Evolutionary conservation across 2,329 filamentous ascomycete species (phyloP).

Genomic region (Colletotrichum chlorophyti): DNA sequence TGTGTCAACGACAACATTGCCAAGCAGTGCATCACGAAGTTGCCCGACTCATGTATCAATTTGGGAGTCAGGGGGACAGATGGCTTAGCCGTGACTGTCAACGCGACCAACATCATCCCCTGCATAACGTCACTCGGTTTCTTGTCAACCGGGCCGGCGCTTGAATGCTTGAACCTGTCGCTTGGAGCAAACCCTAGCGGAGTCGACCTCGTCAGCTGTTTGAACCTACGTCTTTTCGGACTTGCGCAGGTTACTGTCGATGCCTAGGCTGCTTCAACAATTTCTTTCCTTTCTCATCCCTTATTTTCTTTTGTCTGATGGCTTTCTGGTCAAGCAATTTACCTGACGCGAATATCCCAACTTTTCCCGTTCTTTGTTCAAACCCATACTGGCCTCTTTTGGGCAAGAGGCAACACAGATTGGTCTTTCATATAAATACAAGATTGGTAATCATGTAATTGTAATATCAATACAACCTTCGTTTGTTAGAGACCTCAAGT

Average conservation of each 20-base stretch:
- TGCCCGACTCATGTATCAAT: conserved; percentile 8
- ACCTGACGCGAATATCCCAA: background rate
- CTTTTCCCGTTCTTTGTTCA: background rate
- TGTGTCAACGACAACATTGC: background rate
- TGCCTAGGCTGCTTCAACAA: background rate
- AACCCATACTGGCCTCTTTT: background rate
- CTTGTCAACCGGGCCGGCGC: background rate
- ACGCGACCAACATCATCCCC: background rate
- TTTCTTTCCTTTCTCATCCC: background rate
- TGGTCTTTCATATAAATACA: background rate
- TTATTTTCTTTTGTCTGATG: background rate
- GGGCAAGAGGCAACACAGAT: background rate
- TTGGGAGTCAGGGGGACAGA: background rate
- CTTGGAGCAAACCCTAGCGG: background rate
- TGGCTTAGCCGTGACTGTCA: background rate
- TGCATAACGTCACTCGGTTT: conserved; percentile 4
- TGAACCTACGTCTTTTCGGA: conserved; percentile 23
- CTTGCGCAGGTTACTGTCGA: conserved; percentile 3
- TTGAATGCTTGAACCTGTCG: conserved; percentile 7
- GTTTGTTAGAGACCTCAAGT: no score
- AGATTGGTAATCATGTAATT: conserved; percentile 10
- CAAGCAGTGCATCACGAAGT: background rate
- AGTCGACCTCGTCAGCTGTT: conserved; percentile 1
- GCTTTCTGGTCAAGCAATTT: conserved; percentile 11
- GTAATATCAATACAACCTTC: conserved; percentile 9